These are phyloP conservation scores for Mimosa pudica DNA, from an alignment of 306 rosid species.

Conservation along the genomic window DNA sequence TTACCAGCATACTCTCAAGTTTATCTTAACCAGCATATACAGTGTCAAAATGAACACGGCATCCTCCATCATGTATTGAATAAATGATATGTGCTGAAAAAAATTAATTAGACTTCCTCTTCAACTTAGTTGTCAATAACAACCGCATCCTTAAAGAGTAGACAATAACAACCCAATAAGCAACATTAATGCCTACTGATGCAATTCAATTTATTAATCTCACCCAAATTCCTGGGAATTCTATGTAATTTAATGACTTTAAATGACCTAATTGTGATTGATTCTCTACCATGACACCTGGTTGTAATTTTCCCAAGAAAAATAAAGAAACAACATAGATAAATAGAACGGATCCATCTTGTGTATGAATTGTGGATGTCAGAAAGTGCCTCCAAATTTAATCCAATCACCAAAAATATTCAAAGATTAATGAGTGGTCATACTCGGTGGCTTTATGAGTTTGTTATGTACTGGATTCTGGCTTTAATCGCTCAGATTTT, in stretches of 20 bases:
- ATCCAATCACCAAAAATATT: conserved; percentile 12
- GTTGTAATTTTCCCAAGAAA: no score
- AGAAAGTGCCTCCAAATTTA: not conserved
- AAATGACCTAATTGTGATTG: no score
- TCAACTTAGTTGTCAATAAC: not conserved
- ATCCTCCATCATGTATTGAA: not conserved
- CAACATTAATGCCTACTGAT: no score
- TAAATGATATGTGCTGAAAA: not conserved
- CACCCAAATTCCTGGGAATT: no score
- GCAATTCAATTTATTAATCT: no score
- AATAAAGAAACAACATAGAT: not conserved
- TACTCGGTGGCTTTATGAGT: not conserved
- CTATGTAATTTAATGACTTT: no score
- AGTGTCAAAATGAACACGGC: not conserved
- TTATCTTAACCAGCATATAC: not conserved
- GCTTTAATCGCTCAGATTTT: not conserved
- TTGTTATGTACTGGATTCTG: not conserved
- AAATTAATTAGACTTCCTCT: not conserved
- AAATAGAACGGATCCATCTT: conserved; percentile 1
- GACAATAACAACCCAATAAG: no score
- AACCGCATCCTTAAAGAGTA: no score
- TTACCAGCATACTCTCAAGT: not conserved
- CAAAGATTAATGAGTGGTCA: not conserved
- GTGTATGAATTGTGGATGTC: not conserved
- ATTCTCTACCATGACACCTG: no score